phyloP scores from a whole-genome alignment of 306 rosid genomes.

The Styphnolobium japonicum region DNA sequence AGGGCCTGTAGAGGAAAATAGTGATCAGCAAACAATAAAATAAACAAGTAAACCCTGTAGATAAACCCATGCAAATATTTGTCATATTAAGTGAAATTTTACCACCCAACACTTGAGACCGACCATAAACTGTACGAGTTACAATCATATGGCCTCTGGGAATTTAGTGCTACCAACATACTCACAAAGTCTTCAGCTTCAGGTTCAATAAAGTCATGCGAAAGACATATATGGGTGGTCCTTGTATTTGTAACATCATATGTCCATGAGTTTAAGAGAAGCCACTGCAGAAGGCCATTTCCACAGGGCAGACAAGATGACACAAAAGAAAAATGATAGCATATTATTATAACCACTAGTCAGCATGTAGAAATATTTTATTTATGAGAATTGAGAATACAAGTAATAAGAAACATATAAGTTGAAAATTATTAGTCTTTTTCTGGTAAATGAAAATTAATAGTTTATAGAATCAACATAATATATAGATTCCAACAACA shows the following conservation, averaged over 20 bases:
- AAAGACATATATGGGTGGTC: constrained; percentile 39
- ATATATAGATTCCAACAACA: neutral
- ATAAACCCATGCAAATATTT: neutral
- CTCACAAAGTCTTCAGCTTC: constrained; percentile 45
- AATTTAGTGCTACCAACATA: constrained; percentile 37
- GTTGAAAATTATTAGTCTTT: neutral
- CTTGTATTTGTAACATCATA: constrained; percentile 27
- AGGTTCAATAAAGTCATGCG: constrained; percentile 52
- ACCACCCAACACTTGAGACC: constrained; percentile 54
- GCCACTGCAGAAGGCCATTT: constrained; percentile 66
- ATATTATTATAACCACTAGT: neutral
- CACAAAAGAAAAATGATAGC: neutral
- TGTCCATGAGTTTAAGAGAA: constrained; percentile 54
- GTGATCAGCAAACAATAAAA: too few relatives aligned
- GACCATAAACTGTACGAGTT: constrained; percentile 48
- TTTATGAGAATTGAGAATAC: neutral
- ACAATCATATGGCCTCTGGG: constrained; percentile 65
- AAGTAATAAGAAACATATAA: neutral
- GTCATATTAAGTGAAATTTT: neutral
- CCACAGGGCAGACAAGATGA: constrained; percentile 49
- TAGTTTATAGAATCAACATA: neutral
- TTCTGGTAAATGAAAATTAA: neutral
- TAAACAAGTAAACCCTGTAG: too few relatives aligned
- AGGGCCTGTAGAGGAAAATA: too few relatives aligned
- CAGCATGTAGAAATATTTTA: neutral